phyloP scores from a whole-genome alignment of 2,329 filamentous ascomycete species.

The Fusarium ambrosium region DNA sequence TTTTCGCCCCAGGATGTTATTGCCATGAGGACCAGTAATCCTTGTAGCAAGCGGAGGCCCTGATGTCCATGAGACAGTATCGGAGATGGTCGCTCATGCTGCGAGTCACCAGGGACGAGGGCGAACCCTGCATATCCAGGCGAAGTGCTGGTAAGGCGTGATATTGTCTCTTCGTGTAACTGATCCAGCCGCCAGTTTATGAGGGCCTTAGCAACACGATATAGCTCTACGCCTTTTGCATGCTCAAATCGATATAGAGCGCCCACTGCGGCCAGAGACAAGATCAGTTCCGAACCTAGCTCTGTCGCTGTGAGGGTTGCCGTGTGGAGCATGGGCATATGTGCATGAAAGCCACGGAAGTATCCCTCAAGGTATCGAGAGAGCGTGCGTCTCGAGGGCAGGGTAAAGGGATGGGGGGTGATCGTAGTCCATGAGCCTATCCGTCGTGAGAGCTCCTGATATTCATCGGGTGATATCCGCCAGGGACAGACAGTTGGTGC shows the following conservation, averaged over 20 bases:
- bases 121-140: constrained; percentile 11
- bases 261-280: constrained; percentile 18
- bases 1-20: constrained; percentile 13
- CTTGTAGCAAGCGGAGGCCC: constrained; percentile 6
- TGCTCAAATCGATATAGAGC: constrained; percentile 20
- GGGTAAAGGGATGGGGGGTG: background rate
- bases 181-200: constrained; percentile 15
- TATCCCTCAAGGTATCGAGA: constrained; percentile 29
- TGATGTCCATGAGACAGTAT: background rate
- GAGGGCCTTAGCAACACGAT: constrained; percentile 4
- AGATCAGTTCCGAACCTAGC: background rate
- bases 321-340: constrained; percentile 28
- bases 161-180: constrained; percentile 5
- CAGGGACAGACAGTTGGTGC: constrained; percentile 8
- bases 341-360: constrained; percentile 23
- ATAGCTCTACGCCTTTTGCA: constrained; percentile 10
- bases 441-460: background rate
- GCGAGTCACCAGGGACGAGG: background rate
- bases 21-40: constrained; percentile 11
- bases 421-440: background rate
- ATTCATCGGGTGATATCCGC: constrained; percentile 14
- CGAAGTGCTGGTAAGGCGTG: constrained; percentile 5
- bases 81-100: background rate
- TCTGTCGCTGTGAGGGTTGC: background rate
- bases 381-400: constrained; percentile 24